A percentile compares a stretch with the other conserved stretches of the same genome.
Evolutionary conservation across 169 alveolate genomes (phyloP).

Genomic region (Plasmodium gallinaceum): DNA sequence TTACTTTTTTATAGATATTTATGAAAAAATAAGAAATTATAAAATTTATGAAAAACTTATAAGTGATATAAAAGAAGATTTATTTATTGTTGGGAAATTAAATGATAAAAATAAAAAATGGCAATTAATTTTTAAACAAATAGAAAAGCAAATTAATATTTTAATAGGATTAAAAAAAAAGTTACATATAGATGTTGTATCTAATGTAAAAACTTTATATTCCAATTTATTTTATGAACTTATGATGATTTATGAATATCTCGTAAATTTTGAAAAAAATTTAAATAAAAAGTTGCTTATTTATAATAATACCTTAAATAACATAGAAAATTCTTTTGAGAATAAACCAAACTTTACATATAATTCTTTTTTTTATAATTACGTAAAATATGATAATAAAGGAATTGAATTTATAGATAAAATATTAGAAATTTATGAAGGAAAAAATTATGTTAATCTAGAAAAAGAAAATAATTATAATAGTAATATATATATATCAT

Average conservation of each 20-base stretch:
- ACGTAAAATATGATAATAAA: conserved; percentile 7
- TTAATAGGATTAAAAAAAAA: not conserved
- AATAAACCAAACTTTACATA: not conserved
- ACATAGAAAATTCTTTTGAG: conserved; percentile 21
- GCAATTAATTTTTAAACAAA: not conserved
- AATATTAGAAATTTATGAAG: conserved; percentile 19
- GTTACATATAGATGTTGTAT: not conserved
- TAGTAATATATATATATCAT: not conserved
- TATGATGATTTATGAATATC: conserved; percentile 22
- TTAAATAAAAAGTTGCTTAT: not conserved
- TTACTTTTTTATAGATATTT: conserved; percentile 22
- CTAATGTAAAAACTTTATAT: conserved; percentile 8
- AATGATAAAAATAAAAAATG: conserved; percentile 3
- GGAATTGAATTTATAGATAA: conserved; percentile 19
- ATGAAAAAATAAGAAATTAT: conserved; percentile 24
- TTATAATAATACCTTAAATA: conserved; percentile 1
- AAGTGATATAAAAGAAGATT: conserved; percentile 1
- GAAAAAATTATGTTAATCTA: not conserved
- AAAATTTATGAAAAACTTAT: conserved; percentile 29
- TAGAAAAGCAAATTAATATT: conserved; percentile 1
- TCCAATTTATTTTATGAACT: conserved; percentile 14
- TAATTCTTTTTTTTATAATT: conserved; percentile 19
- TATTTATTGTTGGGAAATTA: not conserved
- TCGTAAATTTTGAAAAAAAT: not conserved
- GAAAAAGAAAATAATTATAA: not conserved